phyloP scores from a whole-genome alignment of 1,139 yeast species.

The Saccharomyces hybrid region DNA sequence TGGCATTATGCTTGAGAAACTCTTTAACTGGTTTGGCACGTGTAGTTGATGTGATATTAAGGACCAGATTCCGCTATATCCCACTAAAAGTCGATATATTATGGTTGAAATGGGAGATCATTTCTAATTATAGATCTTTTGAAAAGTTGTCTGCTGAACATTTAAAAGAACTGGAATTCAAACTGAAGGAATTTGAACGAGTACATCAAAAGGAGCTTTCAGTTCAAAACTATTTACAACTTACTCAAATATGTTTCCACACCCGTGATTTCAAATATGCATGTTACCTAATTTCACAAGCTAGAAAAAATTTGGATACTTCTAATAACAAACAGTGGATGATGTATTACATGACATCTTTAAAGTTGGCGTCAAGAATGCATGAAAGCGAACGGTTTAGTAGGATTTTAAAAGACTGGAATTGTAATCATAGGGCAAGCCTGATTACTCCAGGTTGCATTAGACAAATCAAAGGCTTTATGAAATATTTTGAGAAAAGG shows the following conservation, averaged over 20 bases:
- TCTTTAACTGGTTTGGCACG: conserved; percentile 13
- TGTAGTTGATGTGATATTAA: conserved; percentile 15
- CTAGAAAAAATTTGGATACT: conserved; percentile 8
- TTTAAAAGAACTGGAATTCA: conserved; percentile 1
- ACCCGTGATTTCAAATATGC: conserved; percentile 12
- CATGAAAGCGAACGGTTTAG: conserved; percentile 14
- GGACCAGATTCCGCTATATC: conserved; percentile 10
- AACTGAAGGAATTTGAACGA: conserved; percentile 12
- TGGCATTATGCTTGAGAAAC: conserved; percentile 14
- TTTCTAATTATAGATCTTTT: conserved; percentile 2
- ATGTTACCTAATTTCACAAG: conserved; percentile 7
- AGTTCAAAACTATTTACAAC: conserved; percentile 19
- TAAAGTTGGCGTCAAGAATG: conserved; percentile 16
- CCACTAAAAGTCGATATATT: conserved; percentile 23
- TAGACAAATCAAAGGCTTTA: conserved; percentile 15
- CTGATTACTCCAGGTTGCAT: conserved; percentile 14
- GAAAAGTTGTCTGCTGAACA: background rate
- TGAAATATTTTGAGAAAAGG: conserved; percentile 14
- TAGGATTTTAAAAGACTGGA: conserved; percentile 19
- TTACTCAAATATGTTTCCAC: conserved; percentile 14
- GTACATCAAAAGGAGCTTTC: conserved; percentile 5
- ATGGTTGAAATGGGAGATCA: conserved; percentile 17
- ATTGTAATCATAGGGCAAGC: conserved; percentile 15
- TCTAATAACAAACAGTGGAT: conserved; percentile 16
- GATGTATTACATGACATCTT: conserved; percentile 19